Percentiles rank a stretch among this genome's conserved stretches.
Conservation (phyloP, 352 stramenopile species). For the Phytophthora fragariae region DNA sequence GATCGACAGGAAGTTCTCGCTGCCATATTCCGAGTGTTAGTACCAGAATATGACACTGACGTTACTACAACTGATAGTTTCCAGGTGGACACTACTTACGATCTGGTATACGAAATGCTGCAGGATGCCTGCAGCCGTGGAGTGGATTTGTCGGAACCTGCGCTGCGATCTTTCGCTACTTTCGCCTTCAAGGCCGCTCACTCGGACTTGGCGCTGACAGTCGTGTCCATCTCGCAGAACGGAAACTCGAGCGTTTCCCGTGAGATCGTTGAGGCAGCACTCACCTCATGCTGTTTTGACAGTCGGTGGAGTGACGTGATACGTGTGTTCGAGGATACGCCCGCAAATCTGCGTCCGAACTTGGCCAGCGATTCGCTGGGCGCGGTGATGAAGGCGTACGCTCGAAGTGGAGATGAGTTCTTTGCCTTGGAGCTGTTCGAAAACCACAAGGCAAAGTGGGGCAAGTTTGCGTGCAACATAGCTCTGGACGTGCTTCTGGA, state of each 20-base stretch:
- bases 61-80: conserved; percentile 58
- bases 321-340: conserved; percentile 58
- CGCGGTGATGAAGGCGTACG: conserved; percentile 63
- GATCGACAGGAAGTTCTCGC: conserved; percentile 66
- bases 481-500: conserved; percentile 54
- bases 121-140: conserved; percentile 50
- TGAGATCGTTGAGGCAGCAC: conserved; percentile 64
- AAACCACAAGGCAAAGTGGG: conserved; percentile 40
- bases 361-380: conserved; percentile 46
- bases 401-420: conserved; percentile 44
- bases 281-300: conserved; percentile 62
- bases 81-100: background rate
- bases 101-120: conserved; percentile 48
- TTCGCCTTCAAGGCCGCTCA: conserved; percentile 57
- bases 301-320: conserved; percentile 61
- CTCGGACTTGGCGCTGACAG: conserved; percentile 58
- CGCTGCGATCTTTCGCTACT: conserved; percentile 67
- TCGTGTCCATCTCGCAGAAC: conserved; percentile 48
- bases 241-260: conserved; percentile 48
- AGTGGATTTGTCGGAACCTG: conserved; percentile 60
- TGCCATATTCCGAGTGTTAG: conserved; percentile 76
- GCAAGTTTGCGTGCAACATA: conserved; percentile 63
- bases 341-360: conserved; percentile 24
- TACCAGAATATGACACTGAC: conserved; percentile 55
- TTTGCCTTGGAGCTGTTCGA: conserved; percentile 55